Evolutionary conservation across 2,329 filamentous ascomycete species (phyloP), one percentile per base, ranked within the genome.

Genomic region (Bretziella fagacearum): DNA sequence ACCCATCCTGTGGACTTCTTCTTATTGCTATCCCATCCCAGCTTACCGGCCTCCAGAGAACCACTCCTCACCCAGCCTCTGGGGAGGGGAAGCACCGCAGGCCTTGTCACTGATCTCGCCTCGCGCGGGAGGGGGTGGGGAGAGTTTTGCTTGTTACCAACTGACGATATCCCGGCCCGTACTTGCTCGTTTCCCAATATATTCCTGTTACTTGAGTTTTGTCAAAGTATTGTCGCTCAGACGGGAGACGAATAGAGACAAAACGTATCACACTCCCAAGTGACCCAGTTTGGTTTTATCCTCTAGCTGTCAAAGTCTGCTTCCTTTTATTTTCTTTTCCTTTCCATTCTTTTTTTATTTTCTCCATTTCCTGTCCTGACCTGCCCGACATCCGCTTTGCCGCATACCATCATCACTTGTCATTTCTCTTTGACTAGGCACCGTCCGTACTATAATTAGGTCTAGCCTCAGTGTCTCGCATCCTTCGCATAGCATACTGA

Each of bases 81-180:
- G 7, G 18, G 35, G 3, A 39, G 18, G 35, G 3, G 23, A 39
- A n/a, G 17, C 35, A 39, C n/a, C 23, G 20, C 35, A 39, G 17
- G n/a, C 7, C 18, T 22, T n/a, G 15, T 23, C 30, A n/a, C 13
- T 33, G 6, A n/a, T 33, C 30, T 33, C 30, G 13, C n/a, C n/a
- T n/a, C n/a, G n/a, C n/a, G n/a, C n/a, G n/a, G n/a, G n/a, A n/a
- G n/a, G n/a, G n/a, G n/a, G n/a, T n/a, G n/a, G n/a, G n/a, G n/a
- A n/a, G n/a, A 33, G 30, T 6, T n/a, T 33, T 33, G 30, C 30
- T 33, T 33, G 5, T 33, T 15, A 33, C 13, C 17, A 30, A 30
- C 48, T 26, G 51, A 46, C 22, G 49, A 36, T 20, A 39, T 22
- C 18, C 15, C 20, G 17, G 22, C 36, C 36, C 22, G 36, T 39